phyloP scores from a whole-genome alignment of 768 basidiomycete genomes.

The Mycena galopus region DNA sequence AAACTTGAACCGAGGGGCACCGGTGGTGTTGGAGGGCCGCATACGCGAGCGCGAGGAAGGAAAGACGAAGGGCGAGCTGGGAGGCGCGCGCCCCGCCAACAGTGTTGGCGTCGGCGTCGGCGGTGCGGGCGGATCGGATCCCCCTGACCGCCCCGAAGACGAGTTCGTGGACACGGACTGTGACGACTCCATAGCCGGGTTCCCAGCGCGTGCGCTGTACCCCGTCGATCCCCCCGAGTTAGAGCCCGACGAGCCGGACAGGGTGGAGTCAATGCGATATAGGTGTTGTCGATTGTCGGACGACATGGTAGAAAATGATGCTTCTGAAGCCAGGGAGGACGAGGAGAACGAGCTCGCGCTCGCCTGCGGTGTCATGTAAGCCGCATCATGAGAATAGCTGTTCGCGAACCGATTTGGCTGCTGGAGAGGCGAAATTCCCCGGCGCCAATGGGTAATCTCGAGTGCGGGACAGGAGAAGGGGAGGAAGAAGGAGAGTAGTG shows the following conservation, averaged over 20 bases:
- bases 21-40: constrained; percentile 16
- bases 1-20: constrained; percentile 24
- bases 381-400: not conserved
- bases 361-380: constrained; percentile 20
- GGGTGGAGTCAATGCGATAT: not conserved
- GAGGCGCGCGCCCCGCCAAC: not conserved
- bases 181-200: constrained; percentile 22
- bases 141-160: not conserved
- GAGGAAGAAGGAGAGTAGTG: constrained; percentile 32
- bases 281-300: not conserved
- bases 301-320: not conserved
- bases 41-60: constrained; percentile 40
- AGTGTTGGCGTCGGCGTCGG: not conserved
- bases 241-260: constrained; percentile 26
- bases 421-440: not conserved
- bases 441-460: not conserved
- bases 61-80: constrained; percentile 33
- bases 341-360: constrained; percentile 18
- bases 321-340: constrained; percentile 13
- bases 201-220: not conserved
- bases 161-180: constrained; percentile 22
- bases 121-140: not conserved
- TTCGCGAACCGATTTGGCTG: not conserved
- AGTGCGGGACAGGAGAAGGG: not conserved
- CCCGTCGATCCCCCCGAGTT: constrained; percentile 14